Evolutionary conservation across 2,329 filamentous ascomycete species (phyloP).

Genomic region (Alternaria burnsii): DNA sequence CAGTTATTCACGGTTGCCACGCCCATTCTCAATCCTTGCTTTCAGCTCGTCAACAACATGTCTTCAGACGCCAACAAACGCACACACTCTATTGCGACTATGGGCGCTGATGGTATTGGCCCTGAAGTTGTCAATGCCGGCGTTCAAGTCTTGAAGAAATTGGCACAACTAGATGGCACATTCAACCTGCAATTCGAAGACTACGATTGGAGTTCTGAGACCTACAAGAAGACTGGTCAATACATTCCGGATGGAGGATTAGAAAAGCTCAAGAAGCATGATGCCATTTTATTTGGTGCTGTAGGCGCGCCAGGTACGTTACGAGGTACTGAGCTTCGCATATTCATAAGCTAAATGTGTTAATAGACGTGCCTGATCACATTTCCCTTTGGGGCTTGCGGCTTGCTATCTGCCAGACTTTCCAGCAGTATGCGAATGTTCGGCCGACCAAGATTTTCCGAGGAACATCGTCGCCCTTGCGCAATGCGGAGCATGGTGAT

Average conservation of each 20-base stretch:
- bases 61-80: constrained; percentile 33
- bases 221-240: constrained; percentile 70
- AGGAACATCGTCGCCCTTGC: constrained; percentile 66
- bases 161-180: constrained; percentile 61
- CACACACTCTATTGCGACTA: constrained; percentile 52
- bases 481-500: constrained; percentile 63
- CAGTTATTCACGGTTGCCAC: neutral
- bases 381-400: constrained; percentile 65
- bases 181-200: constrained; percentile 69
- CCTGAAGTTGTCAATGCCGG: constrained; percentile 72
- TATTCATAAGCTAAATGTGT: neutral
- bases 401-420: constrained; percentile 63
- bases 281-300: constrained; percentile 74
- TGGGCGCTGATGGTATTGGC: constrained; percentile 75
- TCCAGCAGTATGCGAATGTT: constrained; percentile 67
- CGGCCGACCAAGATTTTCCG: constrained; percentile 68
- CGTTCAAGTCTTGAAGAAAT: constrained; percentile 66
- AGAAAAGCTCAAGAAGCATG: constrained; percentile 65
- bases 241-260: constrained; percentile 71
- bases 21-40: neutral
- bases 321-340: neutral
- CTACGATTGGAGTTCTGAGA: constrained; percentile 73
- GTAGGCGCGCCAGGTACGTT: constrained; percentile 67
- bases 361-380: constrained; percentile 62
- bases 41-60: constrained; percentile 9